Evolutionary conservation across 371 early-diverging fungal genomes (phyloP).

Genomic region (Lichtheimia ramosa): DNA sequence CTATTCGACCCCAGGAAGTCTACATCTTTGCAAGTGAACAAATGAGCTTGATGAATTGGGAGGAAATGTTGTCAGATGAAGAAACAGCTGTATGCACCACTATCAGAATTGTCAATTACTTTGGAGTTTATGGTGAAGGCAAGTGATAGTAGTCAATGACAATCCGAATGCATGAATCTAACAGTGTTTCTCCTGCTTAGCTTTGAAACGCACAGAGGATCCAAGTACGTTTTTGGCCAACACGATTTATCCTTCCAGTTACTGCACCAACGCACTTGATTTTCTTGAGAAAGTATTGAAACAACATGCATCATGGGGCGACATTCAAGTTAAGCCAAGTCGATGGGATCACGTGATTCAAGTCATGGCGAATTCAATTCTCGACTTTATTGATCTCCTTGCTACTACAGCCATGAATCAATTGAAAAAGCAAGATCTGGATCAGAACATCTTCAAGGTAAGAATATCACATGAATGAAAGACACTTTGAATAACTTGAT

Average conservation of each 20-base stretch:
- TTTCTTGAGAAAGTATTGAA: constrained; percentile 2
- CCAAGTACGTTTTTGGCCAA: background rate
- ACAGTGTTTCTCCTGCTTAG: background rate
- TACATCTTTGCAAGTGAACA: constrained; percentile 10
- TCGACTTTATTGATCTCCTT: constrained; percentile 10
- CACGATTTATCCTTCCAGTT: constrained; percentile 6
- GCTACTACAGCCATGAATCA: constrained; percentile 1
- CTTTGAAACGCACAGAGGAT: background rate
- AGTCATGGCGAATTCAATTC: constrained; percentile 5
- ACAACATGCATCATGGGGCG: constrained; percentile 11
- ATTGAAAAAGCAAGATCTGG: background rate
- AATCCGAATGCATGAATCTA: too few relatives aligned
- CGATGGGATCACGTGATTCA: constrained; percentile 15
- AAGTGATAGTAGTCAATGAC: background rate
- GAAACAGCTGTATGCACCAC: constrained; percentile 1
- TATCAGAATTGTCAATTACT: constrained; percentile 7
- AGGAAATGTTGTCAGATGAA: background rate
- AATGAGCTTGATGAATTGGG: constrained; percentile 12
- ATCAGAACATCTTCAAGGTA: background rate
- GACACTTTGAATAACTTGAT: background rate
- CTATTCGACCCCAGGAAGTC: constrained; percentile 4
- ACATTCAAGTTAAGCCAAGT: background rate
- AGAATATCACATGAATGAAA: background rate
- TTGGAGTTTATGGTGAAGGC: constrained; percentile 11
- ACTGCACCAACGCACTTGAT: background rate